These are phyloP conservation scores for Fusarium setosum DNA, from an alignment of 2,329 filamentous ascomycete genomes.

Conservation along the genomic window DNA sequence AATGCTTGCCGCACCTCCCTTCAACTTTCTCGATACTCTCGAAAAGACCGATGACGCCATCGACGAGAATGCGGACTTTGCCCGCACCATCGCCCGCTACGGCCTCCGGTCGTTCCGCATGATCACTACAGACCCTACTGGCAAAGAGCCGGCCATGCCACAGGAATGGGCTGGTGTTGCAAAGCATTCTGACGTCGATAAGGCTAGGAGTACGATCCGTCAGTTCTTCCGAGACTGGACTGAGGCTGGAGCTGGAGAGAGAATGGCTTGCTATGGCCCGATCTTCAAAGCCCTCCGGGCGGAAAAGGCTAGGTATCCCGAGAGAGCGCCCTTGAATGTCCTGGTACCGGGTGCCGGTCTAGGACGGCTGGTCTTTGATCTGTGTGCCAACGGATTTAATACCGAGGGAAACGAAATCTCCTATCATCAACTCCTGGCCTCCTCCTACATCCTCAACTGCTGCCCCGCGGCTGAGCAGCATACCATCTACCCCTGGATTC, in stretches of 20 bases:
- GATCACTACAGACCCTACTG: conserved; percentile 48
- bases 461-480: conserved; percentile 71
- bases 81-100: conserved; percentile 78
- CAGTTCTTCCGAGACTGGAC: conserved; percentile 98
- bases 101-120: conserved; percentile 76
- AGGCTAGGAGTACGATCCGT: conserved; percentile 89
- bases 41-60: conserved; percentile 87
- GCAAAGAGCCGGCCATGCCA: conserved; percentile 60
- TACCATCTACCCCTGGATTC: conserved; percentile 85
- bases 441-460: conserved; percentile 79
- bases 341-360: conserved; percentile 92
- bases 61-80: conserved; percentile 86
- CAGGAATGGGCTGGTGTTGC: conserved; percentile 77
- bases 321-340: conserved; percentile 66
- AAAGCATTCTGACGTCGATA: conserved; percentile 82
- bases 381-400: conserved; percentile 78
- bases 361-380: conserved; percentile 88
- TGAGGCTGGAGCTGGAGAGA: conserved; percentile 77
- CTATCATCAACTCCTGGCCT: conserved; percentile 94
- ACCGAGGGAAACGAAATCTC: conserved; percentile 96
- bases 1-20: conserved; percentile 82
- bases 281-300: conserved; percentile 73
- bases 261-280: conserved; percentile 81
- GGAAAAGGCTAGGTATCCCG: conserved; percentile 51
- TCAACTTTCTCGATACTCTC: conserved; percentile 84